Evolutionary conservation across 108 stramenopile species (phyloP).

Genomic region (Fistulifera pelliculosa): DNA sequence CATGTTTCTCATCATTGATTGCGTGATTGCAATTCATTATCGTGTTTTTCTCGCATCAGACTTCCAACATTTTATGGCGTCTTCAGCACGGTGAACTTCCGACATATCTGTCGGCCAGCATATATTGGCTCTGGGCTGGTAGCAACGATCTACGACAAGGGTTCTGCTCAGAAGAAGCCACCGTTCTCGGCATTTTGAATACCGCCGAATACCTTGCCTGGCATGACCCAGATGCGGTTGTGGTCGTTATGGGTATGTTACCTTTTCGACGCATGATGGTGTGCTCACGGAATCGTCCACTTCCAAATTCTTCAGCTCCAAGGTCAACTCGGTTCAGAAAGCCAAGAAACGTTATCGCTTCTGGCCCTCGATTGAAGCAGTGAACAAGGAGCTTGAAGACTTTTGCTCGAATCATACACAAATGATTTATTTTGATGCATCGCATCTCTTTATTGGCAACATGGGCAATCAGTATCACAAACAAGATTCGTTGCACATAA

Average conservation of each 20-base stretch:
- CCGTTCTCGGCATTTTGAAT: constrained; percentile 48
- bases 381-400: constrained; percentile 23
- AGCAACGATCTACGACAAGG: constrained; percentile 53
- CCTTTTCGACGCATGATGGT: constrained; percentile 23
- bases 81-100: constrained; percentile 68
- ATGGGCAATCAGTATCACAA: constrained; percentile 19
- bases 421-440: constrained; percentile 27
- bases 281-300: neutral
- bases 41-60: constrained; percentile 11
- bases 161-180: constrained; percentile 60
- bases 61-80: constrained; percentile 63
- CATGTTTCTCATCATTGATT: neutral
- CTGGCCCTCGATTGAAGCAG: constrained; percentile 24
- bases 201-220: constrained; percentile 50
- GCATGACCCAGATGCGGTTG: constrained; percentile 26
- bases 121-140: constrained; percentile 46
- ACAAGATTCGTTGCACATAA: constrained; percentile 6
- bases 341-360: constrained; percentile 13
- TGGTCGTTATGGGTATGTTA: constrained; percentile 57
- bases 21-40: neutral
- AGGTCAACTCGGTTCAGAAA: neutral
- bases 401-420: constrained; percentile 26
- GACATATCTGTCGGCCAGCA: constrained; percentile 20
- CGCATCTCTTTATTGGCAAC: constrained; percentile 21
- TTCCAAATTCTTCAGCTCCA: neutral